Evolutionary conservation across 2,329 filamentous ascomycete species (phyloP), one percentile per base, ranked within the genome.

Genomic region (Ascocoryne sarcoides): DNA sequence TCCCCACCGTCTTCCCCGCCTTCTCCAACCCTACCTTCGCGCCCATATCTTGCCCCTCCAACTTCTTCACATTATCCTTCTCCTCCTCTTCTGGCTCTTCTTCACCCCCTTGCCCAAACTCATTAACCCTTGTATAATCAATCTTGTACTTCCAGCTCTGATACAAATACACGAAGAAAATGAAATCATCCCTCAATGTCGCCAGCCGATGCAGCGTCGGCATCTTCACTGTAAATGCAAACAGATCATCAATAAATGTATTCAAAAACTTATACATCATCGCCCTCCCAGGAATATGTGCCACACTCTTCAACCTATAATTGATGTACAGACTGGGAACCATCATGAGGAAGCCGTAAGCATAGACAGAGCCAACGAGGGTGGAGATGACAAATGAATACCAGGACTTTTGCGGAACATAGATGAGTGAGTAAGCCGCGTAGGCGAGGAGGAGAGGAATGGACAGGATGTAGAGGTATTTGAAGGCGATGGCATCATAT

Each of bases 201-300:
- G 92, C 88, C 37, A 98, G 70, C 12, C 92, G 79, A 64, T 98
- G 92, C 37, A 98, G 71, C 47, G 89, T 78, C 1, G 92, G 92
- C 92, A 98, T 98, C 69, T 96, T 96, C 69, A 98, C 95, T 29
- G 92, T 98, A 58, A 96, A 98, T 2, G 92, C 92, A 59, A 98
- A 98, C 21, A 98, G 71, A 60, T 98, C 92, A 64, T 98, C 92
- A 61, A 98, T 96, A 62, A 98, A 98, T 4, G 92, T 96, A 68
- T 96, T 95, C 50, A 96, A 69, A 66, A 95, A 95, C 68, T 96
- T 95, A 75, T 95, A 95, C 62, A 82, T 90, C 87, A 98, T 92
- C 35, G 92, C 88, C 67, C 87, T 90, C 52, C 75, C 86, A 1
- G 92, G 89, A 90, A 98, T 95, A 66, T 98, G 92, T 9, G 92